phyloP scores from a whole-genome alignment of 139 green algal species.

The Chlorella sp. region DNA sequence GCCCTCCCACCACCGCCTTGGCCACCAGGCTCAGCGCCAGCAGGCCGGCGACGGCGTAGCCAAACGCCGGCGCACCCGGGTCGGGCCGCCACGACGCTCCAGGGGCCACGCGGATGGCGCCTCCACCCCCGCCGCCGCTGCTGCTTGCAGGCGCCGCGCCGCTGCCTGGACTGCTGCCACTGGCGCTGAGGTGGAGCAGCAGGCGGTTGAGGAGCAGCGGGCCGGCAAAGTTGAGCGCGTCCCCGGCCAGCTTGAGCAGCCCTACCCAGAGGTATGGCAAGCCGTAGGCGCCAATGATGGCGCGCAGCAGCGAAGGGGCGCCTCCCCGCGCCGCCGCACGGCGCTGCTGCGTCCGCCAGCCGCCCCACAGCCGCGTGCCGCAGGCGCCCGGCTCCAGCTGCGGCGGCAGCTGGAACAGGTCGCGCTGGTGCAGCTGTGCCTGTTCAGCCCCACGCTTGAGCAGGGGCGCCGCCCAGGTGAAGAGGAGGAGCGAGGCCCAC shows the following conservation, averaged over 20 bases:
- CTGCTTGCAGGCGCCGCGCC: neutral
- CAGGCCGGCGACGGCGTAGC: neutral
- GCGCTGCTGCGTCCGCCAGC: conserved; percentile 45
- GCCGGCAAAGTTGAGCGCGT: conserved; percentile 68
- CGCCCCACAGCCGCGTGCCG: conserved; percentile 40
- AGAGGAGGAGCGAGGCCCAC: conserved; percentile 17
- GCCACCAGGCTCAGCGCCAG: conserved; percentile 24
- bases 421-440: conserved; percentile 49
- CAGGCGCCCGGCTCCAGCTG: conserved; percentile 41
- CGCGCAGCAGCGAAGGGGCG: conserved; percentile 50
- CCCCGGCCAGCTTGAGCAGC: conserved; percentile 61
- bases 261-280: conserved; percentile 54
- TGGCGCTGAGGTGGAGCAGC: conserved; percentile 55
- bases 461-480: conserved; percentile 60
- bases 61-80: neutral
- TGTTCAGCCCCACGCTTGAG: conserved; percentile 29
- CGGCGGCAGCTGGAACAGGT: conserved; percentile 53
- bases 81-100: neutral
- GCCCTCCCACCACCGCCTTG: conserved; percentile 56
- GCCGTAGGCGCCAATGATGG: conserved; percentile 45
- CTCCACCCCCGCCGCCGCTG: neutral
- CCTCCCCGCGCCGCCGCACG: too few relatives aligned
- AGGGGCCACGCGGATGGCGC: too few relatives aligned
- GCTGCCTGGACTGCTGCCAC: neutral
- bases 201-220: conserved; percentile 81